Evolutionary conservation across 495 filamentous ascomycete genomes (phyloP).

Genomic region (Aspergillus ellipticus): DNA sequence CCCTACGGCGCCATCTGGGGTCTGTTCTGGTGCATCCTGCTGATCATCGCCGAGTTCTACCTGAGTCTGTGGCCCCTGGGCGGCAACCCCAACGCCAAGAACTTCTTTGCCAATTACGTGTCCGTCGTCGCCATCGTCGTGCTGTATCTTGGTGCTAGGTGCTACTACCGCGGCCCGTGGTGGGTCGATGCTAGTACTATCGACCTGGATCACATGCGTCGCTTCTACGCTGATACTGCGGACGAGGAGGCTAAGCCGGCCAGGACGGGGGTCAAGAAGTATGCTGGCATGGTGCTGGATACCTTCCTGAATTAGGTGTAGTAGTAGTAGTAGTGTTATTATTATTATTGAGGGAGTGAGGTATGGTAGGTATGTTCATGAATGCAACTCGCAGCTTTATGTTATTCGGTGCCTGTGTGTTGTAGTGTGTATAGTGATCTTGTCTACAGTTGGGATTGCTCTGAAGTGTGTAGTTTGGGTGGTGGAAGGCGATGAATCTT

Average conservation of each 20-base stretch:
- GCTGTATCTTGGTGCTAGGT: conserved; percentile 18
- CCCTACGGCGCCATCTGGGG: conserved; percentile 24
- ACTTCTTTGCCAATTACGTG: conserved; percentile 29
- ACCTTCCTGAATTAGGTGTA: conserved; percentile 1
- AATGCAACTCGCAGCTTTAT: no score
- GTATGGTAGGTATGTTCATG: no score
- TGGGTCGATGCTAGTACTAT: conserved; percentile 31
- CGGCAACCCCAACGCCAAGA: conserved; percentile 15
- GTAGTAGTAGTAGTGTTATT: no score
- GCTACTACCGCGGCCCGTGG: conserved; percentile 23
- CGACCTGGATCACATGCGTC: conserved; percentile 22
- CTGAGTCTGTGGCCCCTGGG: conserved; percentile 23
- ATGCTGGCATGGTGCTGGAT: conserved; percentile 1
- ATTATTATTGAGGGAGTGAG: no score
- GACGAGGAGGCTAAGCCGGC: conserved; percentile 15
- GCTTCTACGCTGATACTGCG: conserved; percentile 16
- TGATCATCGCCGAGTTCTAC: conserved; percentile 28
- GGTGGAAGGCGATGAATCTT: no score
- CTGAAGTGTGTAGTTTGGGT: no score
- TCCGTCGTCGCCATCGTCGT: conserved; percentile 22
- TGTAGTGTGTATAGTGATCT: no score
- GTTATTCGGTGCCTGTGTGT: not conserved
- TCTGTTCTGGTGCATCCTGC: conserved; percentile 23
- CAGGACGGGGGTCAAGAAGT: conserved; percentile 2
- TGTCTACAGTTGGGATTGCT: no score